These are phyloP conservation scores for Klebsormidium nitens DNA, from an alignment of 139 green algal species.

Conservation along the genomic window DNA sequence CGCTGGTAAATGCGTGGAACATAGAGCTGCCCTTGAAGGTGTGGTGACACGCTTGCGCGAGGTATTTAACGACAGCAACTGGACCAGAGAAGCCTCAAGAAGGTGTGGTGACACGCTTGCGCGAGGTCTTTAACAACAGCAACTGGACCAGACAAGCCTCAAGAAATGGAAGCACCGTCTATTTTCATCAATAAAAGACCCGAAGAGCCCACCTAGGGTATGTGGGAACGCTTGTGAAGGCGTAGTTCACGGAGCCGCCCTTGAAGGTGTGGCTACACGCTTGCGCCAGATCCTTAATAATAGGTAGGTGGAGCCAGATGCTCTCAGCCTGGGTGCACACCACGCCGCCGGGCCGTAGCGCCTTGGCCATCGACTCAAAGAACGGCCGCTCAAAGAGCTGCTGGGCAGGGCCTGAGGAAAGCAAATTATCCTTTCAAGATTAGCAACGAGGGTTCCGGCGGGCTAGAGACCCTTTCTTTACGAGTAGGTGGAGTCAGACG, in stretches of 20 bases:
- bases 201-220: conserved; percentile 88
- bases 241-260: conserved; percentile 84
- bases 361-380: conserved; percentile 87
- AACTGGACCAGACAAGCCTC: too few species aligned
- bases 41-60: background rate
- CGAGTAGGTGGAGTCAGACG: too few species aligned
- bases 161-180: too few species aligned
- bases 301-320: conserved; percentile 88
- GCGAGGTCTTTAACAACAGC: background rate
- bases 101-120: background rate
- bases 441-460: too few species aligned
- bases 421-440: too few species aligned
- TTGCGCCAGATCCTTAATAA: conserved; percentile 84
- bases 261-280: conserved; percentile 85
- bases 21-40: too few species aligned
- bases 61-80: too few species aligned
- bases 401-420: conserved; percentile 89
- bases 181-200: too few species aligned
- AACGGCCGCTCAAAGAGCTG: conserved; percentile 78
- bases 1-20: too few species aligned
- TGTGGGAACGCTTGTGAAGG: conserved; percentile 92
- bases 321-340: conserved; percentile 92
- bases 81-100: too few species aligned
- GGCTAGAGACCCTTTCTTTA: too few species aligned
- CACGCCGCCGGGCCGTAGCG: conserved; percentile 81